These are phyloP conservation scores for Penicillium sp. DNA, from an alignment of 2,329 filamentous ascomycete species.

Conservation along the genomic window DNA sequence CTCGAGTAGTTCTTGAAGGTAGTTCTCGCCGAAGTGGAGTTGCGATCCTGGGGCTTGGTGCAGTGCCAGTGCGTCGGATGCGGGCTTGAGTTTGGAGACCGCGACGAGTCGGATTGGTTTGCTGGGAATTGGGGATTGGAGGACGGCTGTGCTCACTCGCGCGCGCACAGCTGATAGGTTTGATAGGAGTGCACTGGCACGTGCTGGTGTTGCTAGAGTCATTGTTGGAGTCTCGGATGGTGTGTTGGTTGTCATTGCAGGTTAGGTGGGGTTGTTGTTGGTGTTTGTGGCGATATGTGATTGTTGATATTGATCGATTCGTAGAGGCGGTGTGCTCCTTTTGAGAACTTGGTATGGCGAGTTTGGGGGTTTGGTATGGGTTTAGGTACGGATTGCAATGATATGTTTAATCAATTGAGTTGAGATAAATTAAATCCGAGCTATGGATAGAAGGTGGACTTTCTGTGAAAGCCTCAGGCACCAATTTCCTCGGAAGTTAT, in stretches of 20 bases:
- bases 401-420: not conserved
- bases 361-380: not conserved
- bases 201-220: constrained; percentile 54
- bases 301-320: not conserved
- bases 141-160: constrained; percentile 55
- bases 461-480: constrained; percentile 21
- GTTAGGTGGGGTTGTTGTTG: constrained; percentile 2
- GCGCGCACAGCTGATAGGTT: constrained; percentile 63
- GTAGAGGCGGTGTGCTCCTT: not conserved
- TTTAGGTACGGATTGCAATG: not conserved
- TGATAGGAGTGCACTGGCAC: constrained; percentile 62
- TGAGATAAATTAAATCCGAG: not conserved
- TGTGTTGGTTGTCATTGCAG: constrained; percentile 13
- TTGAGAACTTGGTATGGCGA: not conserved
- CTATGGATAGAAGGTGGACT: not conserved
- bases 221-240: constrained; percentile 42
- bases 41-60: constrained; percentile 63
- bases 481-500: constrained; percentile 7
- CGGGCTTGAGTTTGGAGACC: constrained; percentile 94
- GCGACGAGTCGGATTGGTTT: constrained; percentile 70
- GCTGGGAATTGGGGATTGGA: constrained; percentile 18
- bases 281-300: not conserved
- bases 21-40: constrained; percentile 93
- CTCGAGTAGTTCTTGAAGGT: constrained; percentile 82
- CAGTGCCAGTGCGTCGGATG: constrained; percentile 82